A percentile compares a stretch with the other conserved stretches of the same genome.
Conservation (phyloP, 1,284 basidiomycete genomes). For the Microbotryum silenes-acaulis region DNA sequence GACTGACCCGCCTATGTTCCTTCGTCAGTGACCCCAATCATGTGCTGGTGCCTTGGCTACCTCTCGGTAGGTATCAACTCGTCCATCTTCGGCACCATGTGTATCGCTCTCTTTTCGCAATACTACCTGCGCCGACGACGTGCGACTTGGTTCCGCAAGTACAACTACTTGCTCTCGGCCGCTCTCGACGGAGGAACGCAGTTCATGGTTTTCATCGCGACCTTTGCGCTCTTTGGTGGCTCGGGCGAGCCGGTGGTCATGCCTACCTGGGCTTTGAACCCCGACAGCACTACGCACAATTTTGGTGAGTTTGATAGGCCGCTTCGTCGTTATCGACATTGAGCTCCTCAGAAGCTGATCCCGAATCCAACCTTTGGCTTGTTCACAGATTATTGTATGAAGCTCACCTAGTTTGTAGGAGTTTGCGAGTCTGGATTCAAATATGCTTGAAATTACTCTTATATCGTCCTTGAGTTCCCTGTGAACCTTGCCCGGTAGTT, state of each 20-base stretch:
- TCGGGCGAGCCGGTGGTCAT: constrained; percentile 9
- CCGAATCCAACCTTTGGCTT: too few species aligned
- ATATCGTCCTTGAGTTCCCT: too few species aligned
- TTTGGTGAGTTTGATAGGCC: too few species aligned
- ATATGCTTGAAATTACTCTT: too few species aligned
- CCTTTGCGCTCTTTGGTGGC: constrained; percentile 16
- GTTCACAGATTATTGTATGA: too few species aligned
- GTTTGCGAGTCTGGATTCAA: too few species aligned
- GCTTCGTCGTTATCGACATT: too few species aligned
- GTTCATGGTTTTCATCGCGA: constrained; percentile 15
- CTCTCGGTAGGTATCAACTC: constrained; percentile 32
- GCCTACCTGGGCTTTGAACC: constrained; percentile 24
- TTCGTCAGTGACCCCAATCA: constrained; percentile 19
- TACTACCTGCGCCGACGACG: constrained; percentile 18
- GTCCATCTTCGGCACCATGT: constrained; percentile 23
- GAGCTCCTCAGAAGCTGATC: too few species aligned
- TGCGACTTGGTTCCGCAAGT: constrained; percentile 32
- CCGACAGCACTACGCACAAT: not conserved
- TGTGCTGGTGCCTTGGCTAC: constrained; percentile 5
- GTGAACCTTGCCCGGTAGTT: too few species aligned
- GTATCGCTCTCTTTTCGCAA: constrained; percentile 21
- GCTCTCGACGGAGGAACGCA: constrained; percentile 34
- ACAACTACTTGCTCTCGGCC: constrained; percentile 34
- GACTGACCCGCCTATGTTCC: constrained; percentile 23
- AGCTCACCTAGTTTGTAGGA: too few species aligned